Evolutionary conservation across 2,329 filamentous ascomycete species (phyloP).

Genomic region (Diplodia corticola): DNA sequence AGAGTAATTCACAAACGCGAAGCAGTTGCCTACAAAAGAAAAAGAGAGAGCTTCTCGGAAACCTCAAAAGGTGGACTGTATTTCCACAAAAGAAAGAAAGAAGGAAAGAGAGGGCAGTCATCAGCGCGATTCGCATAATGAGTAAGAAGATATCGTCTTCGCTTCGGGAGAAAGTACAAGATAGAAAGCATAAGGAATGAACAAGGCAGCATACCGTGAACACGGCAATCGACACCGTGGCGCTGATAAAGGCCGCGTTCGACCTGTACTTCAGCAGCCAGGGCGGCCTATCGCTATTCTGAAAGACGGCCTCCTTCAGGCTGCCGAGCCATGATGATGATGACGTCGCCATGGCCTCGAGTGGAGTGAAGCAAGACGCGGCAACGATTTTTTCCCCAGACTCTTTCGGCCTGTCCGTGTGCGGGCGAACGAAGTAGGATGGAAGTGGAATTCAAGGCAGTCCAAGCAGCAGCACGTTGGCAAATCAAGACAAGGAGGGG

Average conservation of each 20-base stretch:
- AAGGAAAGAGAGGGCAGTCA: neutral
- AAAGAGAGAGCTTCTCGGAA: neutral
- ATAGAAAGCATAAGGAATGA: neutral
- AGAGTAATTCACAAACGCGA: too few relatives aligned
- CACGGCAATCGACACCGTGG: constrained; percentile 38
- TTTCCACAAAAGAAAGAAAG: neutral
- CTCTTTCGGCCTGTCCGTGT: neutral
- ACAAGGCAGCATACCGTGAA: constrained; percentile 35
- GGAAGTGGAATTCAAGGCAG: neutral
- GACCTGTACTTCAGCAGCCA: constrained; percentile 36
- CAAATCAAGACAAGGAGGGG: neutral
- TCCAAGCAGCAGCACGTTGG: too few relatives aligned
- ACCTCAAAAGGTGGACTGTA: neutral
- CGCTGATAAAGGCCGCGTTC: constrained; percentile 38
- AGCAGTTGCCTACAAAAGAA: too few relatives aligned
- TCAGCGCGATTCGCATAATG: neutral
- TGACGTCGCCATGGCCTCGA: neutral
- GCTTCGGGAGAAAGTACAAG: neutral
- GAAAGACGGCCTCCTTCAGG: constrained; percentile 2
- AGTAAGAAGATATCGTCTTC: neutral
- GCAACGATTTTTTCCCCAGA: neutral
- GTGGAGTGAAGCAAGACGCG: neutral
- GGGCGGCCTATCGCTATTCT: constrained; percentile 28
- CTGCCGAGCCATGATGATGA: neutral
- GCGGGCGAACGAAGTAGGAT: neutral